Conservation (phyloP, 148 eudicot genomes). For the Cornus kousa region DNA sequence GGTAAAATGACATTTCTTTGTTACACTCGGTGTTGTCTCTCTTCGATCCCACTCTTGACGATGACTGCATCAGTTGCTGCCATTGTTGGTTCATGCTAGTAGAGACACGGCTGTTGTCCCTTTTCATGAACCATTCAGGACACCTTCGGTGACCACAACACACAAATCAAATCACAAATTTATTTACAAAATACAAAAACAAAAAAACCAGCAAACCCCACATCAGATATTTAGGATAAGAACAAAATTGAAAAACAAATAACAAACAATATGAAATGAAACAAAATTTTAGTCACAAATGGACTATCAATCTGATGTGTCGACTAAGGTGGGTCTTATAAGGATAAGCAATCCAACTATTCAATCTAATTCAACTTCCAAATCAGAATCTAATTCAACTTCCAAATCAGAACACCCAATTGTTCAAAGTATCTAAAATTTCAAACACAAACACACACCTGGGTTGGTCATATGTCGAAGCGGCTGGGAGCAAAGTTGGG, state of each 20-base stretch:
- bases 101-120: slow-evolving; percentile 35
- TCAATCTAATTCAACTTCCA: no score
- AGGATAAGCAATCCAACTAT: no score
- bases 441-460: slow-evolving; percentile 23
- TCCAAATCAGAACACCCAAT: no score
- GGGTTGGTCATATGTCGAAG: slow-evolving; percentile 36
- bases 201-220: not conserved
- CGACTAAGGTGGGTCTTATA: no score
- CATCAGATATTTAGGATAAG: slow-evolving; percentile 18
- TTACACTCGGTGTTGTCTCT: slow-evolving; percentile 14
- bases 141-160: slow-evolving; percentile 31
- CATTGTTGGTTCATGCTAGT: slow-evolving; percentile 34
- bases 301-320: no score
- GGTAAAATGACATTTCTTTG: slow-evolving; percentile 12
- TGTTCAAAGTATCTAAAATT: no score
- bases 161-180: slow-evolving; percentile 11
- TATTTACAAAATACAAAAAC: not conserved
- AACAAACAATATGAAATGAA: not conserved
- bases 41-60: slow-evolving; percentile 24
- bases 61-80: slow-evolving; percentile 31
- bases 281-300: no score
- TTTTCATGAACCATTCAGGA: slow-evolving; percentile 60
- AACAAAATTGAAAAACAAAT: not conserved
- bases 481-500: slow-evolving; percentile 20
- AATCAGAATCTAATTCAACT: no score